Conservation (phyloP, 805 yeast species). For the Candida loeiensis region DNA sequence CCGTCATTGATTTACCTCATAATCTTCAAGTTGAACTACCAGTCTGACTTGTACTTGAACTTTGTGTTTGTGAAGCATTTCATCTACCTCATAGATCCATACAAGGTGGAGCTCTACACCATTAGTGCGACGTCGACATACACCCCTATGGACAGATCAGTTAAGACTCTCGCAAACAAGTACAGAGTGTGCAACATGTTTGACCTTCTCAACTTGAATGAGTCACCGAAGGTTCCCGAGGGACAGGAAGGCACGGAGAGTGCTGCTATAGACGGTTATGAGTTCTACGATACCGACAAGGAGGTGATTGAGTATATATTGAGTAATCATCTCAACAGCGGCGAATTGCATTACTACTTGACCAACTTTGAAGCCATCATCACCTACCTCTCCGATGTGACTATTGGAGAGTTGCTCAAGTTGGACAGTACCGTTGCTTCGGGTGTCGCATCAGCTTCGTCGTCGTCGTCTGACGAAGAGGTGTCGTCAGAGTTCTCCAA, state of each 20-base stretch:
- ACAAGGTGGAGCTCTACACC: slow-evolving; percentile 21
- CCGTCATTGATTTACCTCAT: slow-evolving; percentile 38
- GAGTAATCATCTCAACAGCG: slow-evolving; percentile 30
- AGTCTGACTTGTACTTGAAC: slow-evolving; percentile 31
- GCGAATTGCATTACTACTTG: slow-evolving; percentile 37
- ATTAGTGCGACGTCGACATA: slow-evolving; percentile 20
- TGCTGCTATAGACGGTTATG: slow-evolving; percentile 7
- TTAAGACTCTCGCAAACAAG: slow-evolving; percentile 13
- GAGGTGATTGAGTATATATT: slow-evolving; percentile 28
- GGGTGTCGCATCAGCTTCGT: slow-evolving; percentile 5
- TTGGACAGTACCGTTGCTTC: slow-evolving; percentile 4
- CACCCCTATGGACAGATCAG: slow-evolving; percentile 14
- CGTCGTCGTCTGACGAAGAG: slow-evolving; percentile 7
- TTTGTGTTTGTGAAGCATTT: slow-evolving; percentile 37
- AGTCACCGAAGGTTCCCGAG: slow-evolving; percentile 5
- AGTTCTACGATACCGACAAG: slow-evolving; percentile 29
- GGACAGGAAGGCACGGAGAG: background rate
- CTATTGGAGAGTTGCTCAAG: slow-evolving; percentile 25
- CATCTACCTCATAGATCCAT: slow-evolving; percentile 31
- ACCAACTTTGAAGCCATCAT: slow-evolving; percentile 43
- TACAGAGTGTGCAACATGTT: slow-evolving; percentile 21
- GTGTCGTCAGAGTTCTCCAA: slow-evolving; percentile 8
- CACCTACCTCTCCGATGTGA: slow-evolving; percentile 34
- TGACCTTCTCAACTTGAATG: slow-evolving; percentile 29
- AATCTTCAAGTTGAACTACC: slow-evolving; percentile 23